These are phyloP conservation scores for Tuber calosporum DNA, from an alignment of 495 filamentous ascomycete species.

Conservation along the genomic window DNA sequence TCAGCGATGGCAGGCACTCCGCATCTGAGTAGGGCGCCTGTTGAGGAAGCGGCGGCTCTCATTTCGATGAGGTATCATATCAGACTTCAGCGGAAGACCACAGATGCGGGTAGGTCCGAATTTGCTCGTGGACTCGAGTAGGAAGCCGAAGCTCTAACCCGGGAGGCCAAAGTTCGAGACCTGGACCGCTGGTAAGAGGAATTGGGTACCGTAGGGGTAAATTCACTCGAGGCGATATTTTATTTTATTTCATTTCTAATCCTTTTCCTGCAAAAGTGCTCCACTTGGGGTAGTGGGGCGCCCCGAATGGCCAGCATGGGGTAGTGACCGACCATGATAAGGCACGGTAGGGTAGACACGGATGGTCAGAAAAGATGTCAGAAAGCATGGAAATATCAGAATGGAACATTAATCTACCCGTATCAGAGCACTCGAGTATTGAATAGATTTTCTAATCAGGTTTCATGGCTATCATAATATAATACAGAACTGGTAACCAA, in stretches of 20 bases:
- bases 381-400: background rate
- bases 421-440: no score
- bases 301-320: background rate
- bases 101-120: background rate
- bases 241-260: background rate
- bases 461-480: background rate
- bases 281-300: no score
- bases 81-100: background rate
- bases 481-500: background rate
- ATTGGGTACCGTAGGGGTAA: background rate
- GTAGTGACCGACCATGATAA: background rate
- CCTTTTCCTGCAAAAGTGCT: background rate
- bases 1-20: background rate
- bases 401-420: background rate
- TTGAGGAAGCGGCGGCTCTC: background rate
- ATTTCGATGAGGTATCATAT: slow-evolving; percentile 3
- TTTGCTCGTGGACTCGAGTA: no score
- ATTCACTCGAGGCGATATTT: background rate
- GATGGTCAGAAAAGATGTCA: background rate
- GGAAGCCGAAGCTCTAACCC: background rate
- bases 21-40: background rate
- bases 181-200: background rate
- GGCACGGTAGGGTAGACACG: no score
- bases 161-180: background rate
- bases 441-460: background rate